Evolutionary conservation across 2,329 filamentous ascomycete genomes (phyloP).

Genomic region (Fusarium succisae): DNA sequence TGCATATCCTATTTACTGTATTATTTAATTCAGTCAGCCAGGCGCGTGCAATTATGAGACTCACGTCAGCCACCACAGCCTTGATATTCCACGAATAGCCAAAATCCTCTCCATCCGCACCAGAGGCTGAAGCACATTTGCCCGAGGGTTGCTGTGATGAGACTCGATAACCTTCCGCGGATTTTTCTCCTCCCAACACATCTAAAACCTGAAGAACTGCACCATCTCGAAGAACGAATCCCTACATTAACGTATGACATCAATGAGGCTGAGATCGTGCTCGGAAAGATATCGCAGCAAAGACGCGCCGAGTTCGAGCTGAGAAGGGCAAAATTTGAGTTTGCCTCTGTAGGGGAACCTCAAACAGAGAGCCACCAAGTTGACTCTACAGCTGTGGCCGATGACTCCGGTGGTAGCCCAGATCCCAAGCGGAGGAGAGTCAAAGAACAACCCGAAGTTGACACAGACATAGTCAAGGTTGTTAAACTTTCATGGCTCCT

Average conservation of each 20-base stretch:
- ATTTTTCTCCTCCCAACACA: constrained; percentile 80
- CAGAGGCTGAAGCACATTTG: neutral
- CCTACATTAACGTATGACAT: constrained; percentile 75
- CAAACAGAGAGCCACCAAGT: neutral
- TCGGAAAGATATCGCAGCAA: constrained; percentile 77
- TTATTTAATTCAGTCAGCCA: neutral
- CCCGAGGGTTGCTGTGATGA: constrained; percentile 30
- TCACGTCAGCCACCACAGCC: neutral
- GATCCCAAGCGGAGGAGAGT: constrained; percentile 35
- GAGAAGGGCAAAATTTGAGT: constrained; percentile 69
- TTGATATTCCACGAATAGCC: neutral
- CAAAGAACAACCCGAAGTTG: neutral
- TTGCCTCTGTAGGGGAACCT: constrained; percentile 51
- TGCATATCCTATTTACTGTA: neutral
- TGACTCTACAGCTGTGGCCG: neutral
- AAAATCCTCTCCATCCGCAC: neutral
- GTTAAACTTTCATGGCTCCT: constrained; percentile 68
- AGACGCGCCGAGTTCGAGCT: constrained; percentile 82
- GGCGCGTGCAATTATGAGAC: neutral
- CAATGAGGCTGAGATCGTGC: constrained; percentile 74
- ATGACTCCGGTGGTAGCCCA: constrained; percentile 1
- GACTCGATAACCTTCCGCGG: constrained; percentile 58
- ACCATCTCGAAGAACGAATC: constrained; percentile 71
- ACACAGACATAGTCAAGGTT: constrained; percentile 57
- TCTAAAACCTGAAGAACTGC: constrained; percentile 69